phyloP scores from a whole-genome alignment of 805 yeast species.

The Kregervanrija pseudodelftensis region DNA sequence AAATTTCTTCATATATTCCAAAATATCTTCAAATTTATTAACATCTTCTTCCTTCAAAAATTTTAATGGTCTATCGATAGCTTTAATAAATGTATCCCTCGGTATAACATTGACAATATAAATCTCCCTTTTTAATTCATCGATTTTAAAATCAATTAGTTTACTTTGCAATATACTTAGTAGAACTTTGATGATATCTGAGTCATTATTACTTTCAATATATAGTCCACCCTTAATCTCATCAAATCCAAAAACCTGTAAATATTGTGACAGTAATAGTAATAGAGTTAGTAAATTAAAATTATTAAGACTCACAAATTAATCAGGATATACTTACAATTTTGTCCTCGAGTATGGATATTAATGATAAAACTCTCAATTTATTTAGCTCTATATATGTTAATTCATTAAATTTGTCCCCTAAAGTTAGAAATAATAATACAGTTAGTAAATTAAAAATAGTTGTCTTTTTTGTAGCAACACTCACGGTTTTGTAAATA shows the following conservation, averaged over 20 bases:
- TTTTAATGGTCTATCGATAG: constrained; percentile 13
- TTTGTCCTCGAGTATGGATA: background rate
- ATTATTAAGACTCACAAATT: too few relatives aligned
- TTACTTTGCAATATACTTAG: constrained; percentile 4
- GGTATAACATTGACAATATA: constrained; percentile 3
- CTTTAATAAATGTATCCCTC: constrained; percentile 12
- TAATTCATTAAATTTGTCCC: background rate
- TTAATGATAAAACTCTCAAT: constrained; percentile 7
- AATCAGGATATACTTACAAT: background rate
- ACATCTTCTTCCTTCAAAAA: constrained; percentile 1
- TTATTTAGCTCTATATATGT: constrained; percentile 4
- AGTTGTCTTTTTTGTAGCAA: background rate
- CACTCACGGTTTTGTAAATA: constrained; percentile 3
- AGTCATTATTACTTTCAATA: background rate
- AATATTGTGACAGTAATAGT: too few relatives aligned
- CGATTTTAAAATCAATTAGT: constrained; percentile 14
- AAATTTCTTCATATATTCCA: constrained; percentile 6
- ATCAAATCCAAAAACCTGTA: constrained; percentile 5
- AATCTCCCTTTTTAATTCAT: constrained; percentile 8
- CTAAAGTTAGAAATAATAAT: too few relatives aligned
- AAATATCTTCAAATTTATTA: constrained; percentile 3
- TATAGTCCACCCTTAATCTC: background rate
- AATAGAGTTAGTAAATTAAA: too few relatives aligned
- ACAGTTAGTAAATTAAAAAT: too few relatives aligned
- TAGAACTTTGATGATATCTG: constrained; percentile 1